Percentiles rank a stretch among this genome's conserved stretches.
phyloP scores from a whole-genome alignment of 805 yeast genomes.

The Clavispora fructus region DNA sequence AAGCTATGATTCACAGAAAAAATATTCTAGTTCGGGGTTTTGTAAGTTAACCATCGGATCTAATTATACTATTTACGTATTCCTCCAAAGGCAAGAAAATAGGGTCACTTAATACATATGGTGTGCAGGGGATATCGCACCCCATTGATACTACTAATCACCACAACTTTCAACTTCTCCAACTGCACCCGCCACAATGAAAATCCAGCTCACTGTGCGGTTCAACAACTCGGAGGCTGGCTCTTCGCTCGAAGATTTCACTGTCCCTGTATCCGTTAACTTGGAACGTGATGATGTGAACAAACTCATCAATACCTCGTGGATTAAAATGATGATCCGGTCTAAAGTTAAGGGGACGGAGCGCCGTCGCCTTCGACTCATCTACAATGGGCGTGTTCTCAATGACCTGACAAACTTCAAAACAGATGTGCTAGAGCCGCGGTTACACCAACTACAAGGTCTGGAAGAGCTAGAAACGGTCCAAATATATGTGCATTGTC shows the following conservation, averaged over 20 bases:
- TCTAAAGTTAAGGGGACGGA: conserved; percentile 11
- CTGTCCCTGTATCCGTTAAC: conserved; percentile 24
- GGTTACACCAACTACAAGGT: conserved; percentile 13
- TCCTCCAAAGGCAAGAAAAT: not conserved
- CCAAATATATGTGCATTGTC: conserved; percentile 68
- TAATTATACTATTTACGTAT: no score
- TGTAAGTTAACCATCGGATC: no score
- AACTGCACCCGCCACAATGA: conserved; percentile 13
- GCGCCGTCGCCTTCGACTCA: conserved; percentile 51
- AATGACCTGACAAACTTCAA: conserved; percentile 51
- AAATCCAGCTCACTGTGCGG: conserved; percentile 21
- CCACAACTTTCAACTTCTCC: no score
- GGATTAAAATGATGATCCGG: conserved; percentile 30
- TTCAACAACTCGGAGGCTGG: conserved; percentile 25
- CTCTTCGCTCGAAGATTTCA: conserved; percentile 19
- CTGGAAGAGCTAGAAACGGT: conserved; percentile 5
- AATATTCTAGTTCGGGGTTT: no score
- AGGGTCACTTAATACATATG: not conserved
- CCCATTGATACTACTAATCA: not conserved
- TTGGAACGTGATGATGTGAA: conserved; percentile 27
- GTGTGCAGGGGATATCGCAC: not conserved
- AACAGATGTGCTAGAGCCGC: conserved; percentile 40
- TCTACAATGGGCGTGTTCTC: conserved; percentile 64
- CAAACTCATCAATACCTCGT: conserved; percentile 23
- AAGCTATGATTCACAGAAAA: no score